These are phyloP conservation scores for Colletotrichum spinosum DNA, from an alignment of 2,329 filamentous ascomycete species.

Conservation along the genomic window DNA sequence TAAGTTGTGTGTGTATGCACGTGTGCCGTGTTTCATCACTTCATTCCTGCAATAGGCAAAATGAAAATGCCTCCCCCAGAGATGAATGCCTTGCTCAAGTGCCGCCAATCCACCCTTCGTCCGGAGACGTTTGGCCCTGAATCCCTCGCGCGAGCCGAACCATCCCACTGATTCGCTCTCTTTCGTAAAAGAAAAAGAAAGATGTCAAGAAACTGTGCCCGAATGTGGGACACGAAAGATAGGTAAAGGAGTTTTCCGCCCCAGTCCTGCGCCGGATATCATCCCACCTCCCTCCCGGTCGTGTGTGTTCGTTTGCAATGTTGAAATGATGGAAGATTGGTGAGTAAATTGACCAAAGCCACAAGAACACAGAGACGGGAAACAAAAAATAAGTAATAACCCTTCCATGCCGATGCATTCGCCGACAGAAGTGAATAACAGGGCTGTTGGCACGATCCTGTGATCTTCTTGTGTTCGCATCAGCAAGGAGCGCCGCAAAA, in stretches of 20 bases:
- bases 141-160: conserved; percentile 6
- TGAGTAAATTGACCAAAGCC: conserved; percentile 9
- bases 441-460: conserved; percentile 26
- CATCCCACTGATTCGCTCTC: background rate
- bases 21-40: conserved; percentile 29
- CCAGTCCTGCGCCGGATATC: conserved; percentile 28
- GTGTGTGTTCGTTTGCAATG: conserved; percentile 32
- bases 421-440: conserved; percentile 29
- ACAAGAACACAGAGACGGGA: conserved; percentile 3
- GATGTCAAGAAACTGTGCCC: background rate
- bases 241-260: conserved; percentile 4
- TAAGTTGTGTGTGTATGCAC: conserved; percentile 6
- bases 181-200: conserved; percentile 1
- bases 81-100: conserved; percentile 12
- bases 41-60: conserved; percentile 35
- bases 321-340: conserved; percentile 8
- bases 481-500: conserved; percentile 6
- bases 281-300: conserved; percentile 13
- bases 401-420: background rate
- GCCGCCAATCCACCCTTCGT: conserved; percentile 5
- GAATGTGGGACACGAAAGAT: background rate
- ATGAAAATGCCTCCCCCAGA: conserved; percentile 29
- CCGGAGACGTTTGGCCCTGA: background rate
- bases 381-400: conserved; percentile 13
- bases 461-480: conserved; percentile 23